Conservation (phyloP, 768 basidiomycete genomes). For the Dentipellis sp. region DNA sequence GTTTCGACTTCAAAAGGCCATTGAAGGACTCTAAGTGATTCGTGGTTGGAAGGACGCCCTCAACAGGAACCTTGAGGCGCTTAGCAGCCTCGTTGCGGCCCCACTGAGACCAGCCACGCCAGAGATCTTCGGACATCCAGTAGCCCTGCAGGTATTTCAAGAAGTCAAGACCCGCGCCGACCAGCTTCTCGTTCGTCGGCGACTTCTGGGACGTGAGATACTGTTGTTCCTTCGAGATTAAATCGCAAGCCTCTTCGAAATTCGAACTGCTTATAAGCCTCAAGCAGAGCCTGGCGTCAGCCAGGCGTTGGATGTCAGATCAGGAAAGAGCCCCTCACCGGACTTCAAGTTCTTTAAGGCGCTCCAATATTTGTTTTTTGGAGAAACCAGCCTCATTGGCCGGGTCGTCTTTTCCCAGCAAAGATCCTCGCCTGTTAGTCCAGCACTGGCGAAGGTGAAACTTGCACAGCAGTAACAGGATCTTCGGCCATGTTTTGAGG, state of each 20-base stretch:
- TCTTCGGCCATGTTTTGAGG: conserved; percentile 17
- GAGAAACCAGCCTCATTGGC: too few relatives aligned
- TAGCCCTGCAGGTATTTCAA: not conserved
- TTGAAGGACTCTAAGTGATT: conserved; percentile 35
- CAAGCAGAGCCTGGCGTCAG: too few relatives aligned
- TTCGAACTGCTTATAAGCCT: not conserved
- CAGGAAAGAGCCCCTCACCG: too few relatives aligned
- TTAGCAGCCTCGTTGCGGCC: not conserved
- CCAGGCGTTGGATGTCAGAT: too few relatives aligned
- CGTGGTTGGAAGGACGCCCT: conserved; percentile 26
- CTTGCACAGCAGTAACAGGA: conserved; percentile 24
- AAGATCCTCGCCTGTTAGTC: conserved; percentile 16
- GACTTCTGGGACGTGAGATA: not conserved
- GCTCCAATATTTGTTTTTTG: too few relatives aligned
- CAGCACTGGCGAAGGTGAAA: conserved; percentile 27
- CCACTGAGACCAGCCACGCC: not conserved
- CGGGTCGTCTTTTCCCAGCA: not conserved
- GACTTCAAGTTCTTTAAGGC: too few relatives aligned
- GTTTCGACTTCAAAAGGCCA: conserved; percentile 23
- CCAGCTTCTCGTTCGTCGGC: not conserved
- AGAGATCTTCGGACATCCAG: not conserved
- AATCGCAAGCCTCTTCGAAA: not conserved
- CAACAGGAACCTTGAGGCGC: conserved; percentile 8
- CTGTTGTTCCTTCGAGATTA: too few relatives aligned
- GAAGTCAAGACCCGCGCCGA: not conserved